Base-by-base conservation (phyloP, 495 filamentous ascomycete genomes). In the Aspergillus nidulans region DNA sequence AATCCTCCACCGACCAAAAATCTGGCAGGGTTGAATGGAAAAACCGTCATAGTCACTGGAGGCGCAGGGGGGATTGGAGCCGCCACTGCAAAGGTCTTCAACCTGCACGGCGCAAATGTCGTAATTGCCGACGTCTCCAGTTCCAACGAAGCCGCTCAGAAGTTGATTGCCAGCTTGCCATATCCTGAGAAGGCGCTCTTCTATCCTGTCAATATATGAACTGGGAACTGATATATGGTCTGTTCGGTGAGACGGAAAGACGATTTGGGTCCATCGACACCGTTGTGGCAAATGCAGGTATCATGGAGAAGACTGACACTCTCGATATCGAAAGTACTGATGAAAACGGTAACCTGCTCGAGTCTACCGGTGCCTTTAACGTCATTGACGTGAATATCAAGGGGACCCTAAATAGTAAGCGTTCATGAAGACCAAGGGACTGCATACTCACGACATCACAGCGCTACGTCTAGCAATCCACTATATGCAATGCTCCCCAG, bases 271-370 rank as follows among this genome's bases (percentile, higher is more conserved):
- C 69, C 1, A 73, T 90, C 53, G 81, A 89, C 63, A 74, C 75
- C 24, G 81, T 89, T 0, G 78, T 89, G 49, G 83, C 85, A 44
- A 88, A 85, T 62, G 87, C 87, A 4, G 87, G 86, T 25, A 81
- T 88, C 47, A 76, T 80, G 63, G 75, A 80, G 25, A 61, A 62
- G 7, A 44, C 21, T 12, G 66, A 69, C 53, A 52, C 45, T 16
- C 9, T 24, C n/a, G 44, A 47, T 13, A 16, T 47, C 4, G 44
- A 47, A 9, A 47, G 25, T 9, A 32, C 16, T n/a, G 44, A 47
- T 20, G 44, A 25, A 4, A 16, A 47, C 3, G 44, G 44, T 3
- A 32, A 47, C 19, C 26, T 47, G 1, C 8, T 47, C 12, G 44
- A 47, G 25, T 32, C 24, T 20, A 47, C 44, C 12, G 44, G 44